A percentile compares a stretch with the other conserved stretches of the same genome.
Evolutionary conservation across 164 flowering plant species (phyloP).

Genomic region (grape (Vitis vinifera)): ASM3070453v1 NC_081818.1:29541001-29541500

Average conservation of each 20-base stretch:
- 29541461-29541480: constrained; percentile 75
- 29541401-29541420: background rate
- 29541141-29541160: constrained; percentile 56
- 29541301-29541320: constrained; percentile 42
- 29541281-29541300: constrained; percentile 31
- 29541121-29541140: constrained; percentile 65
- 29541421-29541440: background rate
- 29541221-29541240: constrained; percentile 44
- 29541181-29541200: constrained; percentile 71
- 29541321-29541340: constrained; percentile 60
- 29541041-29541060: constrained; percentile 64
- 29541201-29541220: constrained; percentile 44
- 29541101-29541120: constrained; percentile 54
- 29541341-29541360: constrained; percentile 37
- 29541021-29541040: constrained; percentile 64
- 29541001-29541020: constrained; percentile 65
- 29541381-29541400: background rate
- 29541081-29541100: constrained; percentile 62
- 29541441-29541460: constrained; percentile 54
- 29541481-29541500: constrained; percentile 78
- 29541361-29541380: background rate
- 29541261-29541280: constrained; percentile 50
- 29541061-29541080: constrained; percentile 62
- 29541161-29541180: constrained; percentile 62
- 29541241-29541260: constrained; percentile 63